Base-by-base conservation (phyloP, 352 stramenopile species). In the Achlya hypogyna region DNA sequence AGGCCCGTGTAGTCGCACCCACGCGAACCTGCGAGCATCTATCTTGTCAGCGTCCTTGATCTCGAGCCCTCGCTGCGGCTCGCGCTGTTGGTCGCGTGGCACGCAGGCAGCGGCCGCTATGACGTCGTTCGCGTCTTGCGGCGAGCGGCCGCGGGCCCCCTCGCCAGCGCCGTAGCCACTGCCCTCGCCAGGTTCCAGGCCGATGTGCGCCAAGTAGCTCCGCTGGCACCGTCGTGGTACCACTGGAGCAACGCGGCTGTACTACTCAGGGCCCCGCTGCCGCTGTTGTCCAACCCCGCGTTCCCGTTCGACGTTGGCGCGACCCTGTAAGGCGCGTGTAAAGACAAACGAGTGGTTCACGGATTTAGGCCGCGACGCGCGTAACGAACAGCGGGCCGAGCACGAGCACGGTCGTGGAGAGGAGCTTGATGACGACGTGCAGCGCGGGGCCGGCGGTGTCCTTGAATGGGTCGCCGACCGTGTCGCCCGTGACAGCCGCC, bases 391-490 rank as follows among this genome's bases (percentile, higher is more conserved):
- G 75, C 43, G 91, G 90, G 0, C 88, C 91, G 52, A 97, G 93
- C 32, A 98, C 93, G 16, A 98, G 77, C 71, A 96, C 89, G 5
- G 89, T 98, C 40, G 88, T 98, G 29, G 89, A 96, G 73, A 99
- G 81, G 27, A 99, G 70, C 81, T 99, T 99, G 77, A 99, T 99
- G 54, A 99, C 82, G 43, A 99, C 97, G 76, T 99, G 96, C 9
- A 99, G 82, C 28, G 95, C 79, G n/a, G 96, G 96, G 9, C 96
- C 96, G 32, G 90, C 92, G 18, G 96, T 99, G 75, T 99, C 96
- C 75, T 99, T 99, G 72, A 99, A 83, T 79, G 96, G 88, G 93
- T 98, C 78, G 20, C 96, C 96, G 28, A 99, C 96, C 4, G 96
- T 99, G 74, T 99, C 96, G 38, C 96, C 96, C 40, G 96, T 98